Base-by-base conservation (phyloP, 441 rosid species). In the Erodium chrysanthum region DNA sequence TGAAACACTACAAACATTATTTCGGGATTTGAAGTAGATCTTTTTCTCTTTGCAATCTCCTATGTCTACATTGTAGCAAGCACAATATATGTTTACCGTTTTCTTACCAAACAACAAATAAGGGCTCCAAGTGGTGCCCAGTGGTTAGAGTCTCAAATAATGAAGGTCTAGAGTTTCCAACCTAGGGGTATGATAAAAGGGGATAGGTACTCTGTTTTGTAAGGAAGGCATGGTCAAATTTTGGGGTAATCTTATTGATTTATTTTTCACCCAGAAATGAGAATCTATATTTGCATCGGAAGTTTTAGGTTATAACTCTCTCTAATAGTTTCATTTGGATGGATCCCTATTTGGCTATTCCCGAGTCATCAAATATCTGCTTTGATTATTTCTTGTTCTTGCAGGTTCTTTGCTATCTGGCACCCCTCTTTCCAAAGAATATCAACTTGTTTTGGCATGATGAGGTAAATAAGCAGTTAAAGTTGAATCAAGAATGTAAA, bases 391-490 rank as follows among this genome's bases (percentile, higher is more conserved):
- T 14, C 14, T n/a, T 69, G 48, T 25, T 31, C 71, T 66, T 81
- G 77, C 84, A 93, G 97, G 99, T 91, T 70, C 92, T 94, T 56
- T 85, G 85, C 83, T 85, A 85, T 82, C 76, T 94, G 87, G 89
- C 99, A 65, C 92, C 97, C 68, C 89, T 91, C 29, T 94, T 87
- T 71, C 97, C 97, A n/a, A 91, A 80, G 84, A 91, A 89, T 74
- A 85, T 85, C 70, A 78, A 80, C 82, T 76, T 94, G 86, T 89
- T 88, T 82, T 94, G 97, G 99, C 97, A 94, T 78, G 99, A 94
- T 77, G 99, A 94, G 99, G 99, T 94, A 87, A 65, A 68, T 54
- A 72, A 68, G 61, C 75, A 68, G 76, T 75, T 66, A 59, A 65
- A 64, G 73, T 71, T 52, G 67, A 62, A 50, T 48, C 68, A 21